Conservation (phyloP, 257 asterid species). For the Solanum peruvianum region DNA sequence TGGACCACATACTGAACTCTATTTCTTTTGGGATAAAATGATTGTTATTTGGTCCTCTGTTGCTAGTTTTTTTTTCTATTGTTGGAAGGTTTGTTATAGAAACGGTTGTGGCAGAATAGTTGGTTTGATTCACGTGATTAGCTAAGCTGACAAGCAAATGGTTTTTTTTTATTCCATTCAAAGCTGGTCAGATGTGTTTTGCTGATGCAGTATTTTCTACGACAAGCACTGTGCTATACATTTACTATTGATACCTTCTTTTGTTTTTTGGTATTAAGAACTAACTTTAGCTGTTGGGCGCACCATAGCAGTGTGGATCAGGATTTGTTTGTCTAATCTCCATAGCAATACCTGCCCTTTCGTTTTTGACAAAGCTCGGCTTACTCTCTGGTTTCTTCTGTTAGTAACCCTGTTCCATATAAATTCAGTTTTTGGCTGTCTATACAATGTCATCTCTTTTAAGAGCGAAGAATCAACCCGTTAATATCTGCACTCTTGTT, state of each 20-base stretch:
- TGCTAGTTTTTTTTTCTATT: background rate
- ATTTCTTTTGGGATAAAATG: background rate
- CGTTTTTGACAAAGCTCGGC: background rate
- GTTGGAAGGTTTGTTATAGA: background rate
- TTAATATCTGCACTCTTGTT: background rate
- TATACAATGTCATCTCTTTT: background rate
- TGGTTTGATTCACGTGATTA: background rate
- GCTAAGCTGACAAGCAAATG: background rate
- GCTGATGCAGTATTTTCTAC: background rate
- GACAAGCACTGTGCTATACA: background rate
- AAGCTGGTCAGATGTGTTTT: background rate
- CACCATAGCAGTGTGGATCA: background rate
- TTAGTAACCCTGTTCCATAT: background rate
- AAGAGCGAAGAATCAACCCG: background rate
- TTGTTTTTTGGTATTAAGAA: background rate
- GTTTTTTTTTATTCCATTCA: background rate
- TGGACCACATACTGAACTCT: background rate
- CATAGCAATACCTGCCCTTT: background rate
- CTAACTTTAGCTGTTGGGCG: background rate
- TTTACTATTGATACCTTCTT: background rate
- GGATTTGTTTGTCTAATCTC: background rate
- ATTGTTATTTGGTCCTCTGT: background rate
- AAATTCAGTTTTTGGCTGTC: background rate
- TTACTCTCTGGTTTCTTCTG: background rate
- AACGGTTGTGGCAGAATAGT: background rate